Percentiles rank a stretch among this genome's conserved stretches.
These are phyloP conservation scores for Elsinoe perseae DNA, from an alignment of 2,329 filamentous ascomycete genomes.

Conservation along the genomic window DNA sequence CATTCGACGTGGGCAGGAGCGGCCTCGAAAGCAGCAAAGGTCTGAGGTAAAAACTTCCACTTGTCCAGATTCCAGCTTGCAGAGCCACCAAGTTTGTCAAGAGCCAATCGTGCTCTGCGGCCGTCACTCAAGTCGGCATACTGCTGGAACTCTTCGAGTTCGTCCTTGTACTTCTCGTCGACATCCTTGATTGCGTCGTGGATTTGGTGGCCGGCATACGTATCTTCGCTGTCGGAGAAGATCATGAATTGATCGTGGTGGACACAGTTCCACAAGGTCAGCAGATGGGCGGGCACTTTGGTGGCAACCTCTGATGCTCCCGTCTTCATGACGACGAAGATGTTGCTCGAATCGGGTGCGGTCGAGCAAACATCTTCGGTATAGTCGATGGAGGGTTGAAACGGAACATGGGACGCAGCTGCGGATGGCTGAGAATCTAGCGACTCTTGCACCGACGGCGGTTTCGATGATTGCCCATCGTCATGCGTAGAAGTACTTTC, in stretches of 20 bases:
- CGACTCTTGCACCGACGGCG: no score
- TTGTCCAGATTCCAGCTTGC: slow-evolving; percentile 49
- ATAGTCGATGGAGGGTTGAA: not conserved
- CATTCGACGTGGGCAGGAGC: slow-evolving; percentile 43
- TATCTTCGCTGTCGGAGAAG: slow-evolving; percentile 46
- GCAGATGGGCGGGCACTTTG: slow-evolving; percentile 49
- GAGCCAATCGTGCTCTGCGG: slow-evolving; percentile 23
- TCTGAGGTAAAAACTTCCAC: slow-evolving; percentile 52
- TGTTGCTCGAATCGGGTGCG: slow-evolving; percentile 35
- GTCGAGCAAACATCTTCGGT: slow-evolving; percentile 6
- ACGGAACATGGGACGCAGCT: not conserved
- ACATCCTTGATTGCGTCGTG: slow-evolving; percentile 28
- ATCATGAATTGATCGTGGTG: slow-evolving; percentile 34
- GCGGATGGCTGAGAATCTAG: not conserved
- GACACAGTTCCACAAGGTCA: slow-evolving; percentile 49
- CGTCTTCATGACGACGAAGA: slow-evolving; percentile 52
- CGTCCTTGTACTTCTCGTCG: slow-evolving; percentile 19
- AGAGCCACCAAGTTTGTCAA: slow-evolving; percentile 26
- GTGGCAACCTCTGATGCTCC: slow-evolving; percentile 50
- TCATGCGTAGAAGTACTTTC: no score
- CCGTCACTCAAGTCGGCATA: slow-evolving; percentile 27
- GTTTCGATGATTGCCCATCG: no score
- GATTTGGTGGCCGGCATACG: slow-evolving; percentile 35
- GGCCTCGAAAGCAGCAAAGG: slow-evolving; percentile 43
- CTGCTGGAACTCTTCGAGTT: slow-evolving; percentile 26